Conservation (phyloP, 2,329 filamentous ascomycete genomes). For the Cladophialophora exuberans region DNA sequence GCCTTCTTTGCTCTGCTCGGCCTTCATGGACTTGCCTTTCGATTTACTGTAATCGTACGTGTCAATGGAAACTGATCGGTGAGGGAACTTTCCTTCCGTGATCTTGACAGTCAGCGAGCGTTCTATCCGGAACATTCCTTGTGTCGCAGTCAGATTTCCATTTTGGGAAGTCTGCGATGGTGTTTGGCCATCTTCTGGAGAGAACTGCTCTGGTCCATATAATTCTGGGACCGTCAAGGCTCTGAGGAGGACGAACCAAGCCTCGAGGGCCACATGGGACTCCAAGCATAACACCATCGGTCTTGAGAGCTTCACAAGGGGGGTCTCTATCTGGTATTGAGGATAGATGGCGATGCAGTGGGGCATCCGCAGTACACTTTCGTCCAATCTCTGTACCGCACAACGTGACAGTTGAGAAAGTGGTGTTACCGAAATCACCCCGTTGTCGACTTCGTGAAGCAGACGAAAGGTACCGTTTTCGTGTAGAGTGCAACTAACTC, state of each 20-base stretch:
- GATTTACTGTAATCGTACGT: conserved; percentile 19
- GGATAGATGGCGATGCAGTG: conserved; percentile 96
- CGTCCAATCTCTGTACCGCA: conserved; percentile 86
- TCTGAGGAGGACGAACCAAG: conserved; percentile 91
- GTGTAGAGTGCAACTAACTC: conserved; percentile 88
- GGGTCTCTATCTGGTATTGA: conserved; percentile 78
- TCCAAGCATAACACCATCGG: conserved; percentile 89
- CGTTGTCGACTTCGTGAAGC: conserved; percentile 81
- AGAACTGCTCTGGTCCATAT: conserved; percentile 66
- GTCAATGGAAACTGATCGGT: conserved; percentile 19
- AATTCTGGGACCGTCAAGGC: conserved; percentile 92
- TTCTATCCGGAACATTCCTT: conserved; percentile 70
- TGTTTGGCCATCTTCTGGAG: conserved; percentile 30
- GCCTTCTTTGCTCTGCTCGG: conserved; percentile 39
- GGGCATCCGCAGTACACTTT: conserved; percentile 87
- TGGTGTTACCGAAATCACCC: conserved; percentile 79
- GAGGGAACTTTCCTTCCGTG: conserved; percentile 62
- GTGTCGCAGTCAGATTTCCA: conserved; percentile 45
- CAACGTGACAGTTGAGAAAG: conserved; percentile 86
- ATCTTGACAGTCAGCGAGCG: conserved; percentile 62
- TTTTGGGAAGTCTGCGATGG: background rate
- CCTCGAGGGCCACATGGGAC: conserved; percentile 87
- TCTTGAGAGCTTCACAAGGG: conserved; percentile 74
- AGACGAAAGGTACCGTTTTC: conserved; percentile 95
- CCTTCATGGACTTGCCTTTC: conserved; percentile 30